phyloP scores from a whole-genome alignment of 1,139 yeast genomes.

The Suhomyces terraborum region DNA sequence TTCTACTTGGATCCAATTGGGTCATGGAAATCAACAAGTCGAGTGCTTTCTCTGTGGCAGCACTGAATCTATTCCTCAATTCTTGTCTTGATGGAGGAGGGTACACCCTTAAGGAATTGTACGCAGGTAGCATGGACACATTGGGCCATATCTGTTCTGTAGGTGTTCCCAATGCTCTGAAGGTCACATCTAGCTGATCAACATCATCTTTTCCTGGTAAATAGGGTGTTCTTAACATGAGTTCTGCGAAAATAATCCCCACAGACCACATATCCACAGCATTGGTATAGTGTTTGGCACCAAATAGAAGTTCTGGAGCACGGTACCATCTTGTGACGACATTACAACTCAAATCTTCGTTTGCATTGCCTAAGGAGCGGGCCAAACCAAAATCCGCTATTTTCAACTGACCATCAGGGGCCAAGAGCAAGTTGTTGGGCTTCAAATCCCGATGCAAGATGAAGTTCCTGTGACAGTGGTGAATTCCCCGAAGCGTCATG shows the following conservation, averaged over 20 bases:
- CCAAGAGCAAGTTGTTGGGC: conserved; percentile 77
- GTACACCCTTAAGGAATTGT: conserved; percentile 68
- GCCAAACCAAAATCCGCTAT: conserved; percentile 98
- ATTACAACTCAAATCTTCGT: conserved; percentile 82
- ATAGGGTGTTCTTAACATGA: conserved; percentile 93
- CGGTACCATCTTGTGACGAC: conserved; percentile 98
- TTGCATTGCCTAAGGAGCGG: conserved; percentile 74
- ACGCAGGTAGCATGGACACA: conserved; percentile 75
- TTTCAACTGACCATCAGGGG: conserved; percentile 85
- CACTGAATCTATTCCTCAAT: conserved; percentile 79
- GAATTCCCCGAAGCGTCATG: conserved; percentile 92
- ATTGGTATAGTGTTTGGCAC: conserved; percentile 83
- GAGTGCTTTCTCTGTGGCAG: conserved; percentile 86
- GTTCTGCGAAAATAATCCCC: conserved; percentile 93
- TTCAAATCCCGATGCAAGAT: conserved; percentile 88
- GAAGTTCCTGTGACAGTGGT: conserved; percentile 91
- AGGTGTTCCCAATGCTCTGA: conserved; percentile 94
- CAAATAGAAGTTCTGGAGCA: conserved; percentile 89
- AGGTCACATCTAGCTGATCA: conserved; percentile 88
- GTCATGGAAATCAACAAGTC: conserved; percentile 76
- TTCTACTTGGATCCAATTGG: conserved; percentile 71
- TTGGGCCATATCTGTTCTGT: conserved; percentile 93
- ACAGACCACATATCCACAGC: conserved; percentile 95
- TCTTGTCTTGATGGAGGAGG: conserved; percentile 87
- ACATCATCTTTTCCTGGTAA: conserved; percentile 89